Percentiles rank a stretch among this genome's conserved stretches.
phyloP scores from a whole-genome alignment of 306 rosid genomes.

The Pueraria montana region DNA sequence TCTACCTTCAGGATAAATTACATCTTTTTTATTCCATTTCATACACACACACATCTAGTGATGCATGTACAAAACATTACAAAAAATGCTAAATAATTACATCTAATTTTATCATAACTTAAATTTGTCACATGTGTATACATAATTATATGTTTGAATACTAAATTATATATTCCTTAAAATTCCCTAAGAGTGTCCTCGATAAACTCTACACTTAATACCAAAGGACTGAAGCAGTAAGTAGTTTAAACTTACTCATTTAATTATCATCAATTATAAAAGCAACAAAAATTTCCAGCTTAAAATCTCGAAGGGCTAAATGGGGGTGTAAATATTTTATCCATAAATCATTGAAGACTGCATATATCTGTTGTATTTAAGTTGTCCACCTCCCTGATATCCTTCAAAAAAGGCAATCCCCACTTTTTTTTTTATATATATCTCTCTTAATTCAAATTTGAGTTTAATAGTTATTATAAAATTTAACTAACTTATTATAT shows the following conservation, averaged over 20 bases:
- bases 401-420: conserved; percentile 39
- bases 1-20: conserved; percentile 5
- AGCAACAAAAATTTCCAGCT: conserved; percentile 38
- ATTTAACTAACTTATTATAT: too few species aligned
- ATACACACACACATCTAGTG: too few species aligned
- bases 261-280: conserved; percentile 46
- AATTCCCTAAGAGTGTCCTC: conserved; percentile 34
- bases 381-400: conserved; percentile 30
- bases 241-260: conserved; percentile 52
- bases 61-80: too few species aligned
- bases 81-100: too few species aligned
- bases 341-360: conserved; percentile 34
- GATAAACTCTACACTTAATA: conserved; percentile 44
- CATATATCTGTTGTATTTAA: conserved; percentile 21
- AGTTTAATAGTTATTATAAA: too few species aligned
- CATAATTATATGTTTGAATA: background rate
- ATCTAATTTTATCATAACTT: background rate
- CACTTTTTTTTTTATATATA: conserved; percentile 1
- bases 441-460: conserved; percentile 3
- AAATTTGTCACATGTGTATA: conserved; percentile 7
- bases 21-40: background rate
- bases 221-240: conserved; percentile 42
- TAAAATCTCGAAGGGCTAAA: conserved; percentile 46
- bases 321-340: conserved; percentile 41
- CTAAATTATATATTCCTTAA: conserved; percentile 13